Base-by-base conservation (phyloP, 2,329 filamentous ascomycete species). In the Biscogniauxia sp. region DNA sequence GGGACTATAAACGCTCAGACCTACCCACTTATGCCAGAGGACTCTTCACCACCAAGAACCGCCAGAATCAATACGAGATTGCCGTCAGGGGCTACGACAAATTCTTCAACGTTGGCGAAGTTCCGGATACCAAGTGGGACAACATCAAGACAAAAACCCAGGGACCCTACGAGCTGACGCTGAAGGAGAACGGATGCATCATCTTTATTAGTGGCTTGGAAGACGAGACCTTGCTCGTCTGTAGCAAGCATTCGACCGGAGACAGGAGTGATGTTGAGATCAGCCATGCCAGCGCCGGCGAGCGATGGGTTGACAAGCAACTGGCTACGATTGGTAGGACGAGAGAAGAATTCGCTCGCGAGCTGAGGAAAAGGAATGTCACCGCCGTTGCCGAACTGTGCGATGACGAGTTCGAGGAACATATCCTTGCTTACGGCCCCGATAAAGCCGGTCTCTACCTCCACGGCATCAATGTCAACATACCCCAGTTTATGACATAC, bases 101-200 rank as follows among this genome's bases (percentile, higher is more conserved):
- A 77, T 99, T 99, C 80, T 99, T 99, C 85, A 99, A 99, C 70
- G 84, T 92, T 50, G 85, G 86, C 55, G 95, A 99, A 77, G 89
- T 96, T 7, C 76, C 79, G 53, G 86, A 90, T 66, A 99, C 95
- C 3, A 84, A 88, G 69, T 99, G 95, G 95, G 75, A 80, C 17
- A 91, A 89, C 70, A 92, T 99, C 62, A 81, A 89, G 72, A 76
- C 77, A 26, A 83, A 90, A 59, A 98, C 95, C 0, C 80, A 86
- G 65, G 93, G 92, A 0, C 95, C 95, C 0, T 99, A 98, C 70
- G 95, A 99, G 77, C 80, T 99, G 59, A 98, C 93, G 60, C 86
- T 98, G 56, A 99, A 99, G 78, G 95, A 99, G 77, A 99, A 99
- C 71, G 95, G 95, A n/a, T 99, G 95, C 76, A 99, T 99, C 76